phyloP scores from a whole-genome alignment of 1,139 yeast species.

The Debaryomyces robertsiae region DNA sequence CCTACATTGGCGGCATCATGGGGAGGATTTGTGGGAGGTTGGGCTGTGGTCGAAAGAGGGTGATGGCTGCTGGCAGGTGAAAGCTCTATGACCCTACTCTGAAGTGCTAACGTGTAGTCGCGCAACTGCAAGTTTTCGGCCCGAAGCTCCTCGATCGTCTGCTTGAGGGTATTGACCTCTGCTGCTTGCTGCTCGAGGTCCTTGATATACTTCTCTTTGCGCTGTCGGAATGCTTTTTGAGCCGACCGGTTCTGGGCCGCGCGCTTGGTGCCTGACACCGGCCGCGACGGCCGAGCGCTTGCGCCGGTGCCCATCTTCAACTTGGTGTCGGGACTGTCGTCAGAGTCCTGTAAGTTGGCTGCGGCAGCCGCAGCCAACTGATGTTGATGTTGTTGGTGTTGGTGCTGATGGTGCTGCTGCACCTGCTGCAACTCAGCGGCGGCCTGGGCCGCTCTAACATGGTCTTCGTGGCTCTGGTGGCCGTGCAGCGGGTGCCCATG shows the following conservation, averaged over 20 bases:
- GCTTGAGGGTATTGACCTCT: slow-evolving; percentile 60
- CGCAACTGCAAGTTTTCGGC: slow-evolving; percentile 72
- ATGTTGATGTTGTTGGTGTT: slow-evolving; percentile 17
- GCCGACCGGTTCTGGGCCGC: slow-evolving; percentile 90
- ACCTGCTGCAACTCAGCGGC: slow-evolving; percentile 18
- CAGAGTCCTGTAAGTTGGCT: slow-evolving; percentile 11
- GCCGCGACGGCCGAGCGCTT: slow-evolving; percentile 26
- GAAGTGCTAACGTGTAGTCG: slow-evolving; percentile 71
- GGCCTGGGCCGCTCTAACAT: slow-evolving; percentile 17
- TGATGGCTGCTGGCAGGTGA: slow-evolving; percentile 23
- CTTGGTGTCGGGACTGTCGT: slow-evolving; percentile 11
- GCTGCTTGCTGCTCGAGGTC: slow-evolving; percentile 73
- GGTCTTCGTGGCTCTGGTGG: slow-evolving; percentile 16
- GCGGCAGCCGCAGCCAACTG: slow-evolving; percentile 16
- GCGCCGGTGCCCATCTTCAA: slow-evolving; percentile 13
- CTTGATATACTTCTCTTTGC: slow-evolving; percentile 76
- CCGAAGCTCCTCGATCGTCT: slow-evolving; percentile 62
- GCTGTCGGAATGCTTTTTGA: slow-evolving; percentile 81
- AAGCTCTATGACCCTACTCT: slow-evolving; percentile 61
- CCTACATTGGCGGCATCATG: slow-evolving; percentile 13
- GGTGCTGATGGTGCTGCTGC: slow-evolving; percentile 16
- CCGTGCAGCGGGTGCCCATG: slow-evolving; percentile 10
- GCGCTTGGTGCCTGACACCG: slow-evolving; percentile 68
- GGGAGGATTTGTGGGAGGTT: slow-evolving; percentile 10
- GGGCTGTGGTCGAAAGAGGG: slow-evolving; percentile 11